phyloP scores from a whole-genome alignment of 2,329 filamentous ascomycete genomes.

The Pseudohalonectria lignicola region DNA sequence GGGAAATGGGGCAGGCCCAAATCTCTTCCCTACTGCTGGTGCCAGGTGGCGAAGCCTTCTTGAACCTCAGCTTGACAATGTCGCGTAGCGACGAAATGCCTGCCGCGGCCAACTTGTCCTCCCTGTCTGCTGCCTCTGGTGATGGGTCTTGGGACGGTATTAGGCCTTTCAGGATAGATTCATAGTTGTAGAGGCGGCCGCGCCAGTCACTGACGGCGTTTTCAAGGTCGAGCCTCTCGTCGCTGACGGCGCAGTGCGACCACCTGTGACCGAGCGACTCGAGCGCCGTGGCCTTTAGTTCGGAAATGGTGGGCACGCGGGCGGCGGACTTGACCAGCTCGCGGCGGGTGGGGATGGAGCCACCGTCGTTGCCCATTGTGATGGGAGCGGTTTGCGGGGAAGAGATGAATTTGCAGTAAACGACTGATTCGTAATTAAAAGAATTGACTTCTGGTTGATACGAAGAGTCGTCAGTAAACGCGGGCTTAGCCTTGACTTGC shows the following conservation, averaged over 20 bases:
- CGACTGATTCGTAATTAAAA: background rate
- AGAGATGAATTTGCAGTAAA: too few relatives aligned
- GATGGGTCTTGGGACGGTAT: constrained; percentile 47
- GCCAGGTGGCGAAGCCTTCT: constrained; percentile 22
- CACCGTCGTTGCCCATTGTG: constrained; percentile 92
- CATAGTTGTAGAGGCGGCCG: constrained; percentile 90
- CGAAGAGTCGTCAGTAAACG: too few relatives aligned
- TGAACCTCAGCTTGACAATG: constrained; percentile 76
- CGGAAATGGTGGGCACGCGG: constrained; percentile 66
- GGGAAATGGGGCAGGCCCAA: constrained; percentile 79
- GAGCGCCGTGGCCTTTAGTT: constrained; percentile 79
- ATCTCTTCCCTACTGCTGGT: constrained; percentile 20
- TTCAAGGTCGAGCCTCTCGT: constrained; percentile 54
- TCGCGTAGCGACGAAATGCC: constrained; percentile 76
- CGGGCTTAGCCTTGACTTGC: too few relatives aligned
- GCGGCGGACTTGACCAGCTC: constrained; percentile 94
- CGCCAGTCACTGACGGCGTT: constrained; percentile 76
- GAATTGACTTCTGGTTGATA: too few relatives aligned
- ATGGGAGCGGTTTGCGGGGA: background rate
- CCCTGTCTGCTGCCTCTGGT: constrained; percentile 33
- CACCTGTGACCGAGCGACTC: constrained; percentile 82
- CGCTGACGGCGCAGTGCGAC: constrained; percentile 80
- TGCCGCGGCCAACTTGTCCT: constrained; percentile 30
- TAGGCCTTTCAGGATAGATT: constrained; percentile 61
- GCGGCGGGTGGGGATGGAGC: constrained; percentile 87